A percentile compares a stretch with the other conserved stretches of the same genome.
phyloP scores from a whole-genome alignment of 2,329 filamentous ascomycete species.

The Fragosphaeria purpurea region DNA sequence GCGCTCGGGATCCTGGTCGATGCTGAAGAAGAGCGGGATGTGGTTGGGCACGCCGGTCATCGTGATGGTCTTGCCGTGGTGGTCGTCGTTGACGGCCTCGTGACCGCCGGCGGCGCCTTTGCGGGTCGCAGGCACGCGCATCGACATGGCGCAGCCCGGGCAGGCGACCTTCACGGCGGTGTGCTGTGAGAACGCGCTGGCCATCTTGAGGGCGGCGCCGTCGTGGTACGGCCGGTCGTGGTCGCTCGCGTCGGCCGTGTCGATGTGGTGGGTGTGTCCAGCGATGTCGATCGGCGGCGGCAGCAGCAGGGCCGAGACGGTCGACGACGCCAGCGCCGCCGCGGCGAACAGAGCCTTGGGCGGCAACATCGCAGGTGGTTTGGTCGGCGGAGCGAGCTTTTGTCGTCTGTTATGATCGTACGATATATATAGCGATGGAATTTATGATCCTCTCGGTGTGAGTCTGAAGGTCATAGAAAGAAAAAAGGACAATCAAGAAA shows the following conservation, averaged over 20 bases:
- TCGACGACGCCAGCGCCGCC: conserved; percentile 27
- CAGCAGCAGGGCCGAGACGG: conserved; percentile 39
- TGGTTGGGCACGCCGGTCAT: conserved; percentile 23
- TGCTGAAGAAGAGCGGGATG: conserved; percentile 43
- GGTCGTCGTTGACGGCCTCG: not conserved
- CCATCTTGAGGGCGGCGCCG: conserved; percentile 15
- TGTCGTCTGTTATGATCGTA: no score
- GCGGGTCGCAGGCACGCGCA: conserved; percentile 17
- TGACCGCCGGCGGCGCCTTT: not conserved
- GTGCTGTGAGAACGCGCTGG: conserved; percentile 30
- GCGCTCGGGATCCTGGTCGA: conserved; percentile 34
- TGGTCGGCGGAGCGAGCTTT: not conserved
- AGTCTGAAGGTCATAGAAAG: not conserved
- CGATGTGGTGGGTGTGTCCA: conserved; percentile 10
- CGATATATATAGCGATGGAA: no score
- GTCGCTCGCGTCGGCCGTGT: conserved; percentile 7
- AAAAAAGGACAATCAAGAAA: not conserved
- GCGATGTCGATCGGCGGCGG: conserved; percentile 36
- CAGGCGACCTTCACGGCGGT: conserved; percentile 37
- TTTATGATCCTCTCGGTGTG: no score
- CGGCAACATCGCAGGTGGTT: conserved; percentile 17
- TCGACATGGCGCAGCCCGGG: conserved; percentile 36
- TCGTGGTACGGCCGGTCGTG: not conserved
- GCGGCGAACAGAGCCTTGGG: conserved; percentile 35
- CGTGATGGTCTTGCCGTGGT: conserved; percentile 16